phyloP scores from a whole-genome alignment of 805 yeast species.

The Wickerhamomyces rabaulensis region DNA sequence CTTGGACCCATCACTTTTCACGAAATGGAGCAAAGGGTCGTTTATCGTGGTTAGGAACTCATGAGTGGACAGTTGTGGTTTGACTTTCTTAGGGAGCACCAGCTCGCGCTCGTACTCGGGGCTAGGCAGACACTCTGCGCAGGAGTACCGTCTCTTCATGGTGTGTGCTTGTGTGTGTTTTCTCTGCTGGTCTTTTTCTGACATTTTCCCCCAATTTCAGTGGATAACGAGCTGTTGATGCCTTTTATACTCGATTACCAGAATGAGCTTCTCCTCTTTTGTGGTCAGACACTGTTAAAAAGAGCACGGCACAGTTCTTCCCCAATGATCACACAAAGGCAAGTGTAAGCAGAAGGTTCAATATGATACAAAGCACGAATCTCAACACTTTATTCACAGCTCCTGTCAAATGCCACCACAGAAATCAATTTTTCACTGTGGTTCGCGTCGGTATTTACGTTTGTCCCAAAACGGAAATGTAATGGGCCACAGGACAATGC shows the following conservation, averaged over 20 bases:
- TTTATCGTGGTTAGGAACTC: constrained; percentile 9
- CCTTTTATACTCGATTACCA: neutral
- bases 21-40: constrained; percentile 10
- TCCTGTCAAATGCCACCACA: neutral
- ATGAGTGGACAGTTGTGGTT: constrained; percentile 2
- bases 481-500: neutral
- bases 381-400: too few relatives aligned
- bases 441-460: neutral
- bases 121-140: constrained; percentile 9
- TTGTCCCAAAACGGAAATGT: neutral
- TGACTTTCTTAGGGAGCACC: neutral
- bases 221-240: too few relatives aligned
- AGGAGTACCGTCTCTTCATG: constrained; percentile 10
- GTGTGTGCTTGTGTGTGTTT: too few relatives aligned
- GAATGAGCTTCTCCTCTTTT: neutral
- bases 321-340: too few relatives aligned
- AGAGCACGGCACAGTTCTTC: too few relatives aligned
- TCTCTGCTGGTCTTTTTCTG: too few relatives aligned
- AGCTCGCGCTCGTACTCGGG: constrained; percentile 7
- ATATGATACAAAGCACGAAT: too few relatives aligned
- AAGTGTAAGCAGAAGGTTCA: too few relatives aligned
- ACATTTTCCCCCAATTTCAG: too few relatives aligned
- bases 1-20: constrained; percentile 1
- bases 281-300: too few relatives aligned
- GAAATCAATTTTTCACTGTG: neutral